Evolutionary conservation across 305 asterid species (phyloP).

Genomic region (Plantago lanceolata): DNA sequence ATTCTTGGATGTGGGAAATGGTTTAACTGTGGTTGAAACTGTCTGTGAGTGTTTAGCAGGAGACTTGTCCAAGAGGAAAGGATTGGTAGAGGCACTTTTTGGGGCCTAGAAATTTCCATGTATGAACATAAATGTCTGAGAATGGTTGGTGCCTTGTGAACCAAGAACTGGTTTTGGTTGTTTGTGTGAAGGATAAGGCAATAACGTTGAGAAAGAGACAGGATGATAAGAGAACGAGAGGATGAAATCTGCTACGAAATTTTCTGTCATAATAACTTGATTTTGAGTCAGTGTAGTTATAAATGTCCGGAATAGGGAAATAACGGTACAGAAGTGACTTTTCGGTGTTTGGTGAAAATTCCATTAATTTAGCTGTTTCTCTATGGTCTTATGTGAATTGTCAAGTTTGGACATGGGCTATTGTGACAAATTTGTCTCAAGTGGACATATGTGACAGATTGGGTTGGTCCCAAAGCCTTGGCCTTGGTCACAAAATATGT

Average conservation of each 20-base stretch:
- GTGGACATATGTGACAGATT: constrained; percentile 4
- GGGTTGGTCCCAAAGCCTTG: constrained; percentile 15
- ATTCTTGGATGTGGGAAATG: neutral
- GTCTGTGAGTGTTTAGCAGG: neutral
- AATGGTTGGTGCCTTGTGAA: constrained; percentile 36
- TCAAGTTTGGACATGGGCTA: constrained; percentile 7
- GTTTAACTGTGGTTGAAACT: neutral
- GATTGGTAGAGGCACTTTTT: constrained; percentile 5
- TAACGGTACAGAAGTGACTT: neutral
- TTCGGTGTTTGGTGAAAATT: constrained; percentile 5
- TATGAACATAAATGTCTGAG: constrained; percentile 20
- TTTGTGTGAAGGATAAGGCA: constrained; percentile 58
- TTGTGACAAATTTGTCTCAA: neutral
- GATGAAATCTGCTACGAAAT: constrained; percentile 16
- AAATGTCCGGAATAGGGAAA: neutral
- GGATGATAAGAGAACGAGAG: constrained; percentile 27
- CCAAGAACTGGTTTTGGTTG: constrained; percentile 46
- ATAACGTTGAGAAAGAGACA: constrained; percentile 33
- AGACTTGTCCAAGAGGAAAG: neutral
- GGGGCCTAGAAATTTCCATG: constrained; percentile 33
- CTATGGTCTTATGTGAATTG: neutral
- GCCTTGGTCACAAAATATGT: neutral
- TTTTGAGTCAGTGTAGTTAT: neutral
- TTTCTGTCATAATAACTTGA: neutral
- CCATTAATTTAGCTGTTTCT: neutral